Evolutionary conservation across 305 asterid species (phyloP).

Genomic region (Striga hermonthica): DNA sequence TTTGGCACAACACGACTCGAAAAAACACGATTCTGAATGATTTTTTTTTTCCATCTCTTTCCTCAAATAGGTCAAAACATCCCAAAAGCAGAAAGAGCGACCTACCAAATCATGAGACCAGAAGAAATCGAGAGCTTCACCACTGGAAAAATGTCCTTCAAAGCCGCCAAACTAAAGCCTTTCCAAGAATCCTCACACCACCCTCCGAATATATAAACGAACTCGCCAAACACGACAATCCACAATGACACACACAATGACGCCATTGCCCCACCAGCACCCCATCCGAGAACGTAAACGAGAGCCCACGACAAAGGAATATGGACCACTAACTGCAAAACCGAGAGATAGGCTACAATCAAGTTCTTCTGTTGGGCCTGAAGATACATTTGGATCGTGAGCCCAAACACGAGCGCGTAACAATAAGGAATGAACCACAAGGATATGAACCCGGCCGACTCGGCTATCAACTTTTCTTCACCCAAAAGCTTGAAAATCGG

Average conservation of each 20-base stretch:
- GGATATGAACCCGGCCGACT: constrained; percentile 40
- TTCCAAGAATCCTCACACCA: constrained; percentile 42
- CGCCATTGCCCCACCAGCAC: constrained; percentile 42
- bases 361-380: constrained; percentile 49
- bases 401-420: constrained; percentile 37
- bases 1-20: too few relatives aligned
- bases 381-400: constrained; percentile 43
- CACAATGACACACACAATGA: constrained; percentile 35
- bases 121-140: constrained; percentile 43
- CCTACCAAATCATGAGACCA: constrained; percentile 45
- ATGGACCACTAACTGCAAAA: constrained; percentile 35
- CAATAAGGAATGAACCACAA: constrained; percentile 44
- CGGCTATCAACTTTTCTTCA: constrained; percentile 38
- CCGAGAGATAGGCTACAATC: constrained; percentile 37
- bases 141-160: constrained; percentile 40
- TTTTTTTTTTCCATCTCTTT: too few relatives aligned
- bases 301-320: constrained; percentile 39
- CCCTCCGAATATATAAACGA: constrained; percentile 40
- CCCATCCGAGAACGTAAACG: constrained; percentile 33
- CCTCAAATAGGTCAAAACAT: too few relatives aligned
- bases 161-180: constrained; percentile 39
- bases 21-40: too few relatives aligned
- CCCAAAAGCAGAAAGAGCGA: too few relatives aligned
- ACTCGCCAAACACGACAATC: constrained; percentile 36
- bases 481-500: constrained; percentile 47